A percentile compares a stretch with the other conserved stretches of the same genome.
Evolutionary conservation across 2,329 filamentous ascomycete species (phyloP).

Genomic region (Exophiala calicioides): DNA sequence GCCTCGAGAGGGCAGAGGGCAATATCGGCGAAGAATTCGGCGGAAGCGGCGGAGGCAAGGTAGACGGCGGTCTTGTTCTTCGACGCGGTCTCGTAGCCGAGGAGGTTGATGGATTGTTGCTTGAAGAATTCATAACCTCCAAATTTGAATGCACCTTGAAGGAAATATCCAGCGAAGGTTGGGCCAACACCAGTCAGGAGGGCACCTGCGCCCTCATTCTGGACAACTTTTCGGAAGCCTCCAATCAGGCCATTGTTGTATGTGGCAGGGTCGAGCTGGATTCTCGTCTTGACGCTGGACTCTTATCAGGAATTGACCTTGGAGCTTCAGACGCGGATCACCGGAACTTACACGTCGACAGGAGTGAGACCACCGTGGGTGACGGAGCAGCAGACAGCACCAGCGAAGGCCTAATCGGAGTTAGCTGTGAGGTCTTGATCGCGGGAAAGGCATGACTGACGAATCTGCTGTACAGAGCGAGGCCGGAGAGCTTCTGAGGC

Average conservation of each 20-base stretch:
- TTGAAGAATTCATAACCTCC: constrained; percentile 97
- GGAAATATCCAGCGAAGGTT: constrained; percentile 87
- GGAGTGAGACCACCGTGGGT: constrained; percentile 97
- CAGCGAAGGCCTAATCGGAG: constrained; percentile 69
- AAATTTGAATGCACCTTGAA: constrained; percentile 91
- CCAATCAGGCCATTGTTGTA: constrained; percentile 88
- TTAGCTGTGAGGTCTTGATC: neutral
- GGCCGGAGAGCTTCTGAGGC: constrained; percentile 59
- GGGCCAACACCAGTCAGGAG: constrained; percentile 83
- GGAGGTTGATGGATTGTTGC: constrained; percentile 78
- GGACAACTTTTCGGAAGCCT: constrained; percentile 81
- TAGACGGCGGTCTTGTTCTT: constrained; percentile 82
- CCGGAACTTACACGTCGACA: constrained; percentile 90
- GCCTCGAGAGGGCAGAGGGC: constrained; percentile 88
- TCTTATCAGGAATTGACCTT: constrained; percentile 29
- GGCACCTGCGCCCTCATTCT: constrained; percentile 80
- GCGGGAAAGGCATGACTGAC: constrained; percentile 16
- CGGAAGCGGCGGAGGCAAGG: constrained; percentile 64
- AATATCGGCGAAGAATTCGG: constrained; percentile 65
- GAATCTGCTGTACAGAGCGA: constrained; percentile 73
- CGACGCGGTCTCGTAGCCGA: constrained; percentile 75
- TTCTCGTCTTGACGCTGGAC: constrained; percentile 86
- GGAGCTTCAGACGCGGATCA: constrained; percentile 33
- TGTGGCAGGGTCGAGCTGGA: constrained; percentile 85
- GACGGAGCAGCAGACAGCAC: constrained; percentile 96